Evolutionary conservation across 2,329 filamentous ascomycete genomes (phyloP).

Genomic region (Pseudopyricularia javanii): DNA sequence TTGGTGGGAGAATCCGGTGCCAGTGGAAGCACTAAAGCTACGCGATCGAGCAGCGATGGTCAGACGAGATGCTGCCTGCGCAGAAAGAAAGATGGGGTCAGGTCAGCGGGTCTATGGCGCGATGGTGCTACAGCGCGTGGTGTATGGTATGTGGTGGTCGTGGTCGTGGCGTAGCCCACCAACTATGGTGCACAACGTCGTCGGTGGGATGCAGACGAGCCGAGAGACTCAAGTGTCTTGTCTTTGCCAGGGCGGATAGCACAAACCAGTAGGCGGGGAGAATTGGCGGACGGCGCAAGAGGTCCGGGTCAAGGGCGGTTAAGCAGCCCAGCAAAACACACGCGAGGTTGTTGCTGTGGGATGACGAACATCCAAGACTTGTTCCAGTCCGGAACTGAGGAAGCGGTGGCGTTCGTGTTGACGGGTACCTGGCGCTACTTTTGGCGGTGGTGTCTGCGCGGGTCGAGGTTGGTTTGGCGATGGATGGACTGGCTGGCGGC

Average conservation of each 20-base stretch:
- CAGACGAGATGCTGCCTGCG: conserved; percentile 35
- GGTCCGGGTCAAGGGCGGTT: neutral
- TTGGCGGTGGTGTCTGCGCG: neutral
- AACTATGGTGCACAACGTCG: conserved; percentile 23
- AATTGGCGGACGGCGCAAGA: neutral
- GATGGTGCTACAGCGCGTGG: conserved; percentile 37
- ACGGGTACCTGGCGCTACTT: neutral
- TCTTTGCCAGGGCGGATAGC: neutral
- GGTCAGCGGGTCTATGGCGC: conserved; percentile 21
- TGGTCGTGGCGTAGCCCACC: too few relatives aligned
- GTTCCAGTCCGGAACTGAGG: neutral
- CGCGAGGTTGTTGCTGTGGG: neutral
- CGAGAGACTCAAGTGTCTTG: conserved; percentile 3
- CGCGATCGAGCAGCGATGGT: conserved; percentile 21
- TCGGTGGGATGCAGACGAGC: conserved; percentile 30
- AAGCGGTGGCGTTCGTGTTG: neutral
- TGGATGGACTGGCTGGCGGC: too few relatives aligned
- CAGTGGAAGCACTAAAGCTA: neutral
- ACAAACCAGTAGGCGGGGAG: conserved; percentile 1
- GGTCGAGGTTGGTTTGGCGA: neutral
- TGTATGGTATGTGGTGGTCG: conserved; percentile 33
- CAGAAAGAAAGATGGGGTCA: conserved; percentile 33
- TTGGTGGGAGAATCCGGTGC: too few relatives aligned
- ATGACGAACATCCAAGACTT: neutral
- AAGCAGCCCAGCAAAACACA: neutral